Evolutionary conservation across 805 yeast genomes (phyloP).

Genomic region (Saccharomycopsis fermentans): DNA sequence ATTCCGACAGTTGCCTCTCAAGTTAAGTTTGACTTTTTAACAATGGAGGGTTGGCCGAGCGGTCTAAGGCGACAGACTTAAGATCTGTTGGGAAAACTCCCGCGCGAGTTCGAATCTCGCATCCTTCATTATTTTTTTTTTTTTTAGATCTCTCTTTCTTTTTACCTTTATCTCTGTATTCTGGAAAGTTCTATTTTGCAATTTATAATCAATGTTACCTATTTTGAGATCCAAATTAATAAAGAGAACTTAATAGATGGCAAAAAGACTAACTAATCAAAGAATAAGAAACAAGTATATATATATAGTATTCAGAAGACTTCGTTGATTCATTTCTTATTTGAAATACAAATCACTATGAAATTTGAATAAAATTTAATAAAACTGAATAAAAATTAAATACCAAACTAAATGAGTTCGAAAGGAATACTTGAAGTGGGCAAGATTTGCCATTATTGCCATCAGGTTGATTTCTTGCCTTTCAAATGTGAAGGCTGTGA

Average conservation of each 20-base stretch:
- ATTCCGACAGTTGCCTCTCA: background rate
- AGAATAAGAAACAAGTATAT: too few relatives aligned
- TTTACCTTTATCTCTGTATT: background rate
- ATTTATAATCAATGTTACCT: background rate
- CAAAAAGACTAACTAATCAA: too few relatives aligned
- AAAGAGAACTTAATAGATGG: too few relatives aligned
- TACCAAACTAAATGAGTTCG: slow-evolving; percentile 1
- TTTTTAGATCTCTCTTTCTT: background rate
- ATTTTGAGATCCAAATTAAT: too few relatives aligned
- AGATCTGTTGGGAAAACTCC: slow-evolving; percentile 26
- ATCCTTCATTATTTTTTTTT: slow-evolving; percentile 22
- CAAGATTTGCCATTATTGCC: slow-evolving; percentile 43
- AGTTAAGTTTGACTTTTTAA: too few relatives aligned
- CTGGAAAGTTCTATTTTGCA: background rate
- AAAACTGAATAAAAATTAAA: too few relatives aligned
- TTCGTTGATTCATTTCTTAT: too few relatives aligned
- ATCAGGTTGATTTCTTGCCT: slow-evolving; percentile 48
- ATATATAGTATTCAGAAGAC: too few relatives aligned
- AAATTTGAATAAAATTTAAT: background rate
- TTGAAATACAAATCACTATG: background rate
- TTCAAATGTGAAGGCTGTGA: slow-evolving; percentile 42
- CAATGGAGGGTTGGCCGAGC: slow-evolving; percentile 26
- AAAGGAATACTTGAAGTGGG: slow-evolving; percentile 42
- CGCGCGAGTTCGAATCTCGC: slow-evolving; percentile 28
- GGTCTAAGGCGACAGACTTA: slow-evolving; percentile 28